Evolutionary conservation across 257 asterid species (phyloP).

Genomic region (Solanum pennellii): DNA sequence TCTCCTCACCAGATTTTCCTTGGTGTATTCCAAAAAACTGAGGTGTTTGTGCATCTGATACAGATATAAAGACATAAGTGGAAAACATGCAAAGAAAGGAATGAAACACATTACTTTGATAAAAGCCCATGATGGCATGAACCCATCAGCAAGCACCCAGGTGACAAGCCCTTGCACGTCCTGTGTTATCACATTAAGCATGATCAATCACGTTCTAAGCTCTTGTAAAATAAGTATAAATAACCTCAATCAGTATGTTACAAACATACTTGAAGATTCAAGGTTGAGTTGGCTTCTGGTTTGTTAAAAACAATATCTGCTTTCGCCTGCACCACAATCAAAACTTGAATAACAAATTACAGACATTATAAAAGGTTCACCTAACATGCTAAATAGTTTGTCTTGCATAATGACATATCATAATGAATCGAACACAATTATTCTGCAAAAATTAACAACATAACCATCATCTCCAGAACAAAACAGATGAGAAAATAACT

Average conservation of each 20-base stretch:
- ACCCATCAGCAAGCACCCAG: constrained; percentile 94
- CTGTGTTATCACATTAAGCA: constrained; percentile 25
- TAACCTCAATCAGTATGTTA: not conserved
- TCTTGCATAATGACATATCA: not conserved
- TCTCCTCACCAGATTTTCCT: not conserved
- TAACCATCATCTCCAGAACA: not conserved
- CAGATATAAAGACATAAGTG: not conserved
- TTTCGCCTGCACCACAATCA: constrained; percentile 50
- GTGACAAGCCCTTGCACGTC: constrained; percentile 91
- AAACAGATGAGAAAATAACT: not conserved
- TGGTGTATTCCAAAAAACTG: not conserved
- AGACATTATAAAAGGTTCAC: not conserved
- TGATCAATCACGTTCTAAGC: not conserved
- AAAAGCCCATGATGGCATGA: constrained; percentile 96
- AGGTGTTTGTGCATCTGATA: not conserved
- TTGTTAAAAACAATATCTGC: constrained; percentile 73
- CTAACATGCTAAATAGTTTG: not conserved
- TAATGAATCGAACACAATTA: not conserved
- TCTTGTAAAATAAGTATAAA: not conserved
- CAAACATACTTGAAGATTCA: constrained; percentile 56
- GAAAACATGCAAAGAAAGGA: not conserved
- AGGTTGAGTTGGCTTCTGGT: constrained; percentile 52
- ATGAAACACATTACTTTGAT: constrained; percentile 47
- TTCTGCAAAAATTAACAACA: not conserved
- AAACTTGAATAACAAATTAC: not conserved